A percentile compares a stretch with the other conserved stretches of the same genome.
Conservation (phyloP, 176 grass and related monocot genomes). For the Phoenix dactylifera region DNA sequence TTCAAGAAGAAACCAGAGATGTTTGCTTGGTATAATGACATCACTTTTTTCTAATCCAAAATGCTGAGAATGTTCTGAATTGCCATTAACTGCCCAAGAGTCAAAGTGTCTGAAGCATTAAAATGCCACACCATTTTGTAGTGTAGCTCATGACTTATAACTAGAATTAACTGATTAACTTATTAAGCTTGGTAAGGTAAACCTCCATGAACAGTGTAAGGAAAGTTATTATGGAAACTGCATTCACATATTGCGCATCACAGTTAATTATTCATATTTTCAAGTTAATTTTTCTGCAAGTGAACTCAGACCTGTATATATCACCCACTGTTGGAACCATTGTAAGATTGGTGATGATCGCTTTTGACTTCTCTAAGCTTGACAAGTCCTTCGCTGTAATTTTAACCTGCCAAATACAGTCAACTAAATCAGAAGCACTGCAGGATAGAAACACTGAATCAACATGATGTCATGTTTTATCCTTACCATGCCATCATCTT, state of each 20-base stretch:
- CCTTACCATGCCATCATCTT: constrained; percentile 69
- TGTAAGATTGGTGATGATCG: constrained; percentile 77
- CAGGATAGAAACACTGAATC: neutral
- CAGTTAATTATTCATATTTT: constrained; percentile 7
- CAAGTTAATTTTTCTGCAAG: constrained; percentile 3
- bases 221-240: too few species aligned
- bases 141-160: neutral
- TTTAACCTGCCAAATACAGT: constrained; percentile 67
- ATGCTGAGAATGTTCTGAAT: too few species aligned
- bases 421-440: constrained; percentile 11
- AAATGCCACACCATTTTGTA: neutral
- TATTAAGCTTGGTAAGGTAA: too few species aligned
- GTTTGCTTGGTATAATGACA: too few species aligned
- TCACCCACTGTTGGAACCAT: constrained; percentile 95
- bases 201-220: too few species aligned
- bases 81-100: too few species aligned
- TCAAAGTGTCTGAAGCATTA: too few species aligned
- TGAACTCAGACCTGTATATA: constrained; percentile 61
- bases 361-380: constrained; percentile 89
- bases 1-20: too few species aligned
- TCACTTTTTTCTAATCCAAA: too few species aligned
- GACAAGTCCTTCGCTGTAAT: constrained; percentile 69
- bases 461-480: constrained; percentile 12
- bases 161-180: too few species aligned
- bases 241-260: too few species aligned